phyloP scores from a whole-genome alignment of 1,284 basidiomycete genomes.

The Melampsora larici-populina region DNA sequence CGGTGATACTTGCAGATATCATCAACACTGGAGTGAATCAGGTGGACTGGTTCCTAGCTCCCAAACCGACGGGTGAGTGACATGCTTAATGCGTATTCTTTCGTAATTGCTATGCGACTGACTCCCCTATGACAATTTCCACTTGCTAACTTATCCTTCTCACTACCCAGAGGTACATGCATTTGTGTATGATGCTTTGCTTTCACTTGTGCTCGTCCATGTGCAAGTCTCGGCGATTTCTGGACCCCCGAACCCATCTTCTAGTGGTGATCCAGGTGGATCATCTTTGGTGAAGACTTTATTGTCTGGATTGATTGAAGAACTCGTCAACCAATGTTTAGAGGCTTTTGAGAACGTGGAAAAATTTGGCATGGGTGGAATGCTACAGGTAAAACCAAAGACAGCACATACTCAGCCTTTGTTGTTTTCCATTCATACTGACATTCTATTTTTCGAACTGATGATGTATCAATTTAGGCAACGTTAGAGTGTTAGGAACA shows the following conservation, averaged over 20 bases:
- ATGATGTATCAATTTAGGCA: no score
- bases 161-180: conserved; percentile 72
- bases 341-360: conserved; percentile 79
- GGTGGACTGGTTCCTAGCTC: conserved; percentile 88
- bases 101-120: no score
- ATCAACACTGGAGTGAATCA: conserved; percentile 70
- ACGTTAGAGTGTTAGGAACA: no score
- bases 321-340: conserved; percentile 75
- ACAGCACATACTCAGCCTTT: no score
- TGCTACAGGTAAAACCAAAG: conserved; percentile 71
- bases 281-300: conserved; percentile 68
- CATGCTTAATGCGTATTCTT: no score
- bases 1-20: conserved; percentile 65
- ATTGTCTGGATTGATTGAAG: conserved; percentile 76
- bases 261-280: conserved; percentile 2
- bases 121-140: no score
- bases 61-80: conserved; percentile 49
- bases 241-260: conserved; percentile 56
- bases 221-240: conserved; percentile 80
- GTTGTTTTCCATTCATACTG: no score
- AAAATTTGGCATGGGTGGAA: conserved; percentile 93
- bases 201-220: conserved; percentile 85
- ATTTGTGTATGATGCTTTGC: conserved; percentile 85
- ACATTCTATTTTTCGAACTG: no score
- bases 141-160: no score